Evolutionary conservation across 1,284 basidiomycete species (phyloP).

Genomic region (Marasmius sp.): DNA sequence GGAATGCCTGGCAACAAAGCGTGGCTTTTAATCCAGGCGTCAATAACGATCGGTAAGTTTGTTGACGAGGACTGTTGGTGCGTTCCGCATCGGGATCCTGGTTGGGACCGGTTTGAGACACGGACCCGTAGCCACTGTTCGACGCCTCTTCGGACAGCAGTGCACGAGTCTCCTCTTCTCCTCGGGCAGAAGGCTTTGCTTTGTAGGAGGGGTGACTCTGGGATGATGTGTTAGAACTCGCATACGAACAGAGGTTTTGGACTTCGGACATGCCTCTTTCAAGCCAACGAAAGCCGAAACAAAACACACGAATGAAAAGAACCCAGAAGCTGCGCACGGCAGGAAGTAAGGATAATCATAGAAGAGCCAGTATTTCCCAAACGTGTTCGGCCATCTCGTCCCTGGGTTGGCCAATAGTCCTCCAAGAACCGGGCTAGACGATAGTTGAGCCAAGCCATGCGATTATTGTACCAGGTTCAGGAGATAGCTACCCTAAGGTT

Average conservation of each 20-base stretch:
- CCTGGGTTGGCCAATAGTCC: slow-evolving; percentile 28
- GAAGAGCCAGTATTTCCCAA: slow-evolving; percentile 21
- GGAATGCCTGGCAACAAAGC: slow-evolving; percentile 29
- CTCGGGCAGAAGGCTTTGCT: background rate
- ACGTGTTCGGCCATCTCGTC: slow-evolving; percentile 21
- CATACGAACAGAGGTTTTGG: slow-evolving; percentile 1
- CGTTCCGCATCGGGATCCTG: background rate
- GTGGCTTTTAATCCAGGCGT: slow-evolving; percentile 26
- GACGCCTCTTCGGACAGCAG: background rate
- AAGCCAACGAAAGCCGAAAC: slow-evolving; percentile 27
- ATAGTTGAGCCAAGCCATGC: background rate
- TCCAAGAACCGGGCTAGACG: slow-evolving; percentile 22
- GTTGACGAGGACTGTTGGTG: slow-evolving; percentile 17
- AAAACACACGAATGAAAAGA: slow-evolving; percentile 23
- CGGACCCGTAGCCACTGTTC: background rate
- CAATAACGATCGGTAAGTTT: slow-evolving; percentile 27
- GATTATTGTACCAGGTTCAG: background rate
- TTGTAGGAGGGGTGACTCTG: slow-evolving; percentile 19
- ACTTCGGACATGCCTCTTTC: slow-evolving; percentile 26
- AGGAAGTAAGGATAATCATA: slow-evolving; percentile 30
- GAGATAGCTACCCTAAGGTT: slow-evolving; percentile 21
- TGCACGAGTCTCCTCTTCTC: background rate
- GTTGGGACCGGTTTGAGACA: background rate
- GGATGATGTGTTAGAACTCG: background rate
- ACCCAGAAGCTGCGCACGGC: slow-evolving; percentile 28